Percentiles rank a stretch among this genome's conserved stretches.
These are phyloP conservation scores for Argentina anserina DNA, from an alignment of 306 rosid genomes.

Conservation along the genomic window DNA sequence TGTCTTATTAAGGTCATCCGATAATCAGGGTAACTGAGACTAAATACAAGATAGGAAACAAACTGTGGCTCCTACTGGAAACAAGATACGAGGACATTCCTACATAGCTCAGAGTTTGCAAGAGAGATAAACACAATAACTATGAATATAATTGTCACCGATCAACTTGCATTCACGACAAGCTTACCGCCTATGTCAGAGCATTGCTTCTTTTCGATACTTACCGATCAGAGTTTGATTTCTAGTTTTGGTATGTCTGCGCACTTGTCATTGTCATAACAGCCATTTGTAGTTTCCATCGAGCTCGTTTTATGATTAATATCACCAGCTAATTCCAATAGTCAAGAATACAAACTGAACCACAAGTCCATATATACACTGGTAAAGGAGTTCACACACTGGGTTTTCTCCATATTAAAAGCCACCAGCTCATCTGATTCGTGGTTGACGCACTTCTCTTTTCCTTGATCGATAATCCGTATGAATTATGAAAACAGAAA, in stretches of 20 bases:
- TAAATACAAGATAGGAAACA: neutral
- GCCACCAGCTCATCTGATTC: constrained; percentile 1
- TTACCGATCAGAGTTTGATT: neutral
- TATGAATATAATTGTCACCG: neutral
- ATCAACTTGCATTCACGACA: neutral
- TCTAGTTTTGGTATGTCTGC: neutral
- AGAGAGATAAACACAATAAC: neutral
- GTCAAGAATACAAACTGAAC: neutral
- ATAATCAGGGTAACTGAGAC: neutral
- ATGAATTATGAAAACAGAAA: neutral
- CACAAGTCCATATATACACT: neutral
- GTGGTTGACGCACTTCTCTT: neutral
- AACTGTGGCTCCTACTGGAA: neutral
- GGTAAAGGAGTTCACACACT: constrained; percentile 1
- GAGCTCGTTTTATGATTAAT: neutral
- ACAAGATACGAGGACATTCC: neutral
- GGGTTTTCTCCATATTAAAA: neutral
- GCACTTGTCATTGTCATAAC: constrained; percentile 19
- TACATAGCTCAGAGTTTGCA: neutral
- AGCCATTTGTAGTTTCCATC: constrained; percentile 12
- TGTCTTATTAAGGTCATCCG: neutral
- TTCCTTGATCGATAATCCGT: neutral
- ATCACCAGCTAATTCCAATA: neutral
- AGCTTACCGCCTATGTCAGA: neutral
- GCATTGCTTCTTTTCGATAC: neutral